Evolutionary conservation across 2,329 filamentous ascomycete species (phyloP).

Genomic region (Didymosphaeria variabile): DNA sequence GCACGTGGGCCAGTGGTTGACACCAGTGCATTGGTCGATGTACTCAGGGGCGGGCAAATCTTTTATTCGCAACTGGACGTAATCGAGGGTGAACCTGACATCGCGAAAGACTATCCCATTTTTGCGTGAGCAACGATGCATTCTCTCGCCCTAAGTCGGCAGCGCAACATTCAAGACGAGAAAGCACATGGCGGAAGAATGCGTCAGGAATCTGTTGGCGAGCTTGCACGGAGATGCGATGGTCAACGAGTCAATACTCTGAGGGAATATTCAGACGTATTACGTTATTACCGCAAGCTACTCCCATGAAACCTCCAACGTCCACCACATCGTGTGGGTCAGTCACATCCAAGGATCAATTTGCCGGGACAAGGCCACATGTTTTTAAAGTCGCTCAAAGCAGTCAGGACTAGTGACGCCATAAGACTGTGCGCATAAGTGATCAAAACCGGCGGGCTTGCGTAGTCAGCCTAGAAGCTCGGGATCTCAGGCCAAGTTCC

Average conservation of each 20-base stretch:
- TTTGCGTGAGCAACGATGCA: not conserved
- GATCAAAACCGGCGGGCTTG: not conserved
- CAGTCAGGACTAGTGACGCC: not conserved
- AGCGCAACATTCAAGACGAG: not conserved
- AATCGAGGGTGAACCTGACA: constrained; percentile 61
- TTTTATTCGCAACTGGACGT: constrained; percentile 65
- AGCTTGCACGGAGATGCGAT: not conserved
- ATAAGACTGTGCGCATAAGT: not conserved
- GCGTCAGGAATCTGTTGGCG: not conserved
- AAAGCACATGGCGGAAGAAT: not conserved
- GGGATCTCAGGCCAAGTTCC: not conserved
- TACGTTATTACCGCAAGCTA: not conserved
- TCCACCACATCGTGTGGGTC: no score
- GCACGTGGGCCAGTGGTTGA: constrained; percentile 64
- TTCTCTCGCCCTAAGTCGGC: not conserved
- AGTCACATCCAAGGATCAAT: no score
- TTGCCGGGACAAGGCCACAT: not conserved
- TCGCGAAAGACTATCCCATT: not conserved
- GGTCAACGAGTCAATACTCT: not conserved
- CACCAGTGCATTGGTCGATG: constrained; percentile 61
- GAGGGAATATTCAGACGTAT: not conserved
- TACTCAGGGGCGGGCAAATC: constrained; percentile 59
- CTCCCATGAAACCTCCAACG: no score
- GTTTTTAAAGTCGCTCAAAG: not conserved
- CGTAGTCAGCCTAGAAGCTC: not conserved